Percentiles rank a stretch among this genome's conserved stretches.
Conservation (phyloP, 495 filamentous ascomycete species). For the Barbatosphaeria neglecta region DNA sequence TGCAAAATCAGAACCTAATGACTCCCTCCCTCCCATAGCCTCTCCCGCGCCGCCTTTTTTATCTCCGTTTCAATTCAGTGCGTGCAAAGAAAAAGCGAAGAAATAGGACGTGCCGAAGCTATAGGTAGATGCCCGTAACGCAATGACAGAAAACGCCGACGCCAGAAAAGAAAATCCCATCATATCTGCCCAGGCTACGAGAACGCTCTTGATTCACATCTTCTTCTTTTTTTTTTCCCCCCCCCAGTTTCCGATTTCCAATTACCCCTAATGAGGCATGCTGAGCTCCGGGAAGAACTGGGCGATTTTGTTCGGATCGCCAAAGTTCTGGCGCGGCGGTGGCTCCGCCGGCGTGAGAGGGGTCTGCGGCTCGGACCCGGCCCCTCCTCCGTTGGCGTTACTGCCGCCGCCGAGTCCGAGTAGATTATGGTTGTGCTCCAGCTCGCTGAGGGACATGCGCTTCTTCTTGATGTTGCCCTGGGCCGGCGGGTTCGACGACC, state of each 20-base stretch:
- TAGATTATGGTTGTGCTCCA: slow-evolving; percentile 7
- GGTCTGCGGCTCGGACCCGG: slow-evolving; percentile 4
- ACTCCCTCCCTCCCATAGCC: too few relatives aligned
- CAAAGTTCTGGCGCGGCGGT: slow-evolving; percentile 18
- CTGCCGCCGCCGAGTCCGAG: not conserved
- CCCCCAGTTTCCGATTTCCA: not conserved
- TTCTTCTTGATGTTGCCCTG: slow-evolving; percentile 42
- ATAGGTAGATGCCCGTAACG: too few relatives aligned
- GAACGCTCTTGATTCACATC: too few relatives aligned
- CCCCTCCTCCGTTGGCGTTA: not conserved
- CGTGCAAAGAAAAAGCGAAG: too few relatives aligned
- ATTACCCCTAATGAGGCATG: not conserved
- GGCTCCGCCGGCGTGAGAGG: slow-evolving; percentile 13
- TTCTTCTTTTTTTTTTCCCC: not conserved
- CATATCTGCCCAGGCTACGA: too few relatives aligned
- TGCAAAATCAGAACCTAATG: too few relatives aligned
- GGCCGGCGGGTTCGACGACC: slow-evolving; percentile 12
- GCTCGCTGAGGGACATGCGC: slow-evolving; percentile 26
- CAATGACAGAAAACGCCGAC: too few relatives aligned
- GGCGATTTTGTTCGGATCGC: slow-evolving; percentile 25
- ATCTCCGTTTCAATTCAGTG: too few relatives aligned
- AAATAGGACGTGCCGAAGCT: too few relatives aligned
- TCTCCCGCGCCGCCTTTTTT: too few relatives aligned
- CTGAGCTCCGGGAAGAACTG: slow-evolving; percentile 22
- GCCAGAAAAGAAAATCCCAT: too few relatives aligned